These are phyloP conservation scores for Trichophyton equinum DNA, from an alignment of 2,329 filamentous ascomycete genomes.

Conservation along the genomic window DNA sequence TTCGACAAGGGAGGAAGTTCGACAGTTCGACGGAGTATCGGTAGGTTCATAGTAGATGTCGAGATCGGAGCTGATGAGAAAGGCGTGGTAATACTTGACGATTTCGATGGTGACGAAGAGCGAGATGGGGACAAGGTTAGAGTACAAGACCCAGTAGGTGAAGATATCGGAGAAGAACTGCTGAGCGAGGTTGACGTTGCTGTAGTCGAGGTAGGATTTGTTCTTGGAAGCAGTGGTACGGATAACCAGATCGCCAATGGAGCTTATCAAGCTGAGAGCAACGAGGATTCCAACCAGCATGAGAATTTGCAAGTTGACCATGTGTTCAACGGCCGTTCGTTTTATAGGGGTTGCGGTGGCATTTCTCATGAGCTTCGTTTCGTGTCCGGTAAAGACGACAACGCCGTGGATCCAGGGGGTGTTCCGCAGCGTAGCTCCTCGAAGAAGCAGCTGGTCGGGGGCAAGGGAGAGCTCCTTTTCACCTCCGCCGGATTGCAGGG, in stretches of 20 bases:
- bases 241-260: slow-evolving; percentile 76
- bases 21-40: slow-evolving; percentile 88
- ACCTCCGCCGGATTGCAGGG: slow-evolving; percentile 75
- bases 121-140: slow-evolving; percentile 89
- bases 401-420: slow-evolving; percentile 95
- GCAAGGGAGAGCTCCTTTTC: slow-evolving; percentile 85
- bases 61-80: slow-evolving; percentile 90
- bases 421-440: slow-evolving; percentile 87
- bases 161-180: slow-evolving; percentile 91
- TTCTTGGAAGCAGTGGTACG: slow-evolving; percentile 50
- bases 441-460: slow-evolving; percentile 67
- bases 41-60: slow-evolving; percentile 97
- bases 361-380: slow-evolving; percentile 98
- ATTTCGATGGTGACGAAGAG: slow-evolving; percentile 95
- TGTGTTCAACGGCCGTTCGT: slow-evolving; percentile 84
- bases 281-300: slow-evolving; percentile 78
- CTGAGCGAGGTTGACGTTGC: slow-evolving; percentile 51
- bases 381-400: slow-evolving; percentile 93
- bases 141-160: slow-evolving; percentile 97
- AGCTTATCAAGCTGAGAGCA: slow-evolving; percentile 74
- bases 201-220: slow-evolving; percentile 61
- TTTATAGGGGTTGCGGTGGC: slow-evolving; percentile 96
- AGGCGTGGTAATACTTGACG: slow-evolving; percentile 97
- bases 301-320: slow-evolving; percentile 87
- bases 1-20: slow-evolving; percentile 91